phyloP scores from a whole-genome alignment of 2,329 filamentous ascomycete genomes.

The Hymenoscyphus salicellus region DNA sequence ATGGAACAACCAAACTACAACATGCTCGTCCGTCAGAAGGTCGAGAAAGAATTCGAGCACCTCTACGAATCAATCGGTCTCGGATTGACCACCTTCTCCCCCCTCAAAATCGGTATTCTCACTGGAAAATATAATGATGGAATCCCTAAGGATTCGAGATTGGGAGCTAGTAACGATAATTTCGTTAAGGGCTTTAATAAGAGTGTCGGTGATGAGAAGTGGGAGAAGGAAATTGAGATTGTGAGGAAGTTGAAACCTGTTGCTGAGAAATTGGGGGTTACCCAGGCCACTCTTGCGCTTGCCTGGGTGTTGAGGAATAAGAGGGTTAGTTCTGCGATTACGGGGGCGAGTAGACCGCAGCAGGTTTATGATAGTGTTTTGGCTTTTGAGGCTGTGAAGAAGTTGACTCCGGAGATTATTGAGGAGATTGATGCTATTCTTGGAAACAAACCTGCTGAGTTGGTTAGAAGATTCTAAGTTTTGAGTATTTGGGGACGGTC shows the following conservation, averaged over 20 bases:
- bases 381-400: conserved; percentile 51
- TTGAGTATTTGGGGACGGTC: background rate
- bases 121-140: conserved; percentile 67
- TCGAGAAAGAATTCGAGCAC: conserved; percentile 61
- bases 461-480: conserved; percentile 22
- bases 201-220: conserved; percentile 46
- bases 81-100: conserved; percentile 62
- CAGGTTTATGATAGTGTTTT: conserved; percentile 60
- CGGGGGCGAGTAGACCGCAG: conserved; percentile 54
- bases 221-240: conserved; percentile 56
- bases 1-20: conserved; percentile 69
- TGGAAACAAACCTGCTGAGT: conserved; percentile 53
- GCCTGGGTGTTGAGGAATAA: conserved; percentile 63
- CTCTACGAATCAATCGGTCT: conserved; percentile 59
- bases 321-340: conserved; percentile 60
- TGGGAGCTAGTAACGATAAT: conserved; percentile 52
- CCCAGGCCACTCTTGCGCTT: conserved; percentile 49
- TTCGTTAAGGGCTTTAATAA: conserved; percentile 45
- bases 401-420: conserved; percentile 58
- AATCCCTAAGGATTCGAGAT: conserved; percentile 57
- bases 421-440: conserved; percentile 58
- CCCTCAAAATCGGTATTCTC: conserved; percentile 58
- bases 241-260: conserved; percentile 60
- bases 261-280: conserved; percentile 61
- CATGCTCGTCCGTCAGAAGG: conserved; percentile 57